Evolutionary conservation across 192 early-diverging fungal species (phyloP).

Genomic region (Geosiphon pyriformis): DNA sequence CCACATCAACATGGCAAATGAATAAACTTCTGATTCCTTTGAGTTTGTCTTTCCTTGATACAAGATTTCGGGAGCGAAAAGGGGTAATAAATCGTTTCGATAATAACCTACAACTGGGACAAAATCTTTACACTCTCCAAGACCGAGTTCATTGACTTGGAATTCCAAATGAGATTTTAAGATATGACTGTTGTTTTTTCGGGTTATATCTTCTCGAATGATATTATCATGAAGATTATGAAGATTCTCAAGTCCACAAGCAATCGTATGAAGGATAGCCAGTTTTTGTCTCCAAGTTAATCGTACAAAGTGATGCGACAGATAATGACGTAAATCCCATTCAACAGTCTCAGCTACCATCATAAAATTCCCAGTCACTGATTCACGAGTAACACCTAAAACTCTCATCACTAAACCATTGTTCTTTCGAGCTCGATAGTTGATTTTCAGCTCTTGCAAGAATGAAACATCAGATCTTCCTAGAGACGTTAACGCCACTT

Average conservation of each 20-base stretch:
- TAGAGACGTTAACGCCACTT: conserved; percentile 10
- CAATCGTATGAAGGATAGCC: conserved; percentile 10
- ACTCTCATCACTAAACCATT: conserved; percentile 14
- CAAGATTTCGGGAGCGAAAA: conserved; percentile 18
- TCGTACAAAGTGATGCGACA: conserved; percentile 13
- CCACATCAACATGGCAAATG: conserved; percentile 23
- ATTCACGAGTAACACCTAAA: conserved; percentile 16
- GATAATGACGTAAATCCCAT: conserved; percentile 24
- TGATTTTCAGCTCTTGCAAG: conserved; percentile 12
- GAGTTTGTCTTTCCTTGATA: not conserved
- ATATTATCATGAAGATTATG: not conserved
- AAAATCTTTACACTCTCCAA: conserved; percentile 6
- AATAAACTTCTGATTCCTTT: conserved; percentile 8
- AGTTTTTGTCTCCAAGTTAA: conserved; percentile 12
- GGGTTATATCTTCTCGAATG: not conserved
- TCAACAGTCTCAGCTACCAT: conserved; percentile 19
- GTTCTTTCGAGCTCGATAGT: conserved; percentile 1
- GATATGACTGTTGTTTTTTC: not conserved
- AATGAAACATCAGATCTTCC: not conserved
- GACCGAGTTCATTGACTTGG: conserved; percentile 10
- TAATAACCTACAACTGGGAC: conserved; percentile 22
- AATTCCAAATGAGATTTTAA: conserved; percentile 23
- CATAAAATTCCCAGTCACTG: conserved; percentile 4
- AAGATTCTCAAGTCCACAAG: not conserved
- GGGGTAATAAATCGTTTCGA: conserved; percentile 12